phyloP scores from a whole-genome alignment of 306 rosid genomes.

The Comarum palustre region DNA sequence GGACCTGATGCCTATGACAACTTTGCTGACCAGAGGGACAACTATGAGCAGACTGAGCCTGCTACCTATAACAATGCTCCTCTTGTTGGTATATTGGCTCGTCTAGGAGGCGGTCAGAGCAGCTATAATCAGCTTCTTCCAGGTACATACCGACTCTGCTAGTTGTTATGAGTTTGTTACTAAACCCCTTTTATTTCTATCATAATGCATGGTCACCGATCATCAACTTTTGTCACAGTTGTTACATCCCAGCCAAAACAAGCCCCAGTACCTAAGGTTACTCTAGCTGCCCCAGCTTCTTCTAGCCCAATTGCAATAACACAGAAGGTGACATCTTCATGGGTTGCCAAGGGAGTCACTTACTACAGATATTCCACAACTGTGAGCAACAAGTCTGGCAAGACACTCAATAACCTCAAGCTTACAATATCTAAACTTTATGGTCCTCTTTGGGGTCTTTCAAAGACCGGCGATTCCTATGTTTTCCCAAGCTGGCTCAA shows the following conservation, averaged over 20 bases:
- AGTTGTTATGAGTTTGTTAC: not conserved
- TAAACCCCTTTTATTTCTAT: not conserved
- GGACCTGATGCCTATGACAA: slow-evolving; percentile 98
- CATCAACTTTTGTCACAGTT: slow-evolving; percentile 35
- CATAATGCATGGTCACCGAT: not conserved
- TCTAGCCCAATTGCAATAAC: slow-evolving; percentile 55
- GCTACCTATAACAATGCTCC: slow-evolving; percentile 99
- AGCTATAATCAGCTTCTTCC: slow-evolving; percentile 86
- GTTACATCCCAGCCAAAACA: slow-evolving; percentile 47
- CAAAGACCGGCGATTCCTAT: slow-evolving; percentile 57
- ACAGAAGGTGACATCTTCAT: slow-evolving; percentile 69
- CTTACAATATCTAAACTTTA: slow-evolving; percentile 71
- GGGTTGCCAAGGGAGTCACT: slow-evolving; percentile 66
- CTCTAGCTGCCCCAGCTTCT: slow-evolving; percentile 63
- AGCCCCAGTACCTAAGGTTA: slow-evolving; percentile 41
- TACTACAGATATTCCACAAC: slow-evolving; percentile 77
- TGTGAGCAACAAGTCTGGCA: slow-evolving; percentile 77
- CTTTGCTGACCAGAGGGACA: slow-evolving; percentile 92
- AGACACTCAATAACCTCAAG: slow-evolving; percentile 51
- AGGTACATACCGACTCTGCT: slow-evolving; percentile 41
- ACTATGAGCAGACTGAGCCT: slow-evolving; percentile 95
- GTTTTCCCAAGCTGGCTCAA: slow-evolving; percentile 79
- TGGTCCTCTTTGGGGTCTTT: slow-evolving; percentile 93
- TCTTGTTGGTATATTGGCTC: slow-evolving; percentile 76
- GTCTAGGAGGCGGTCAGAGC: slow-evolving; percentile 60